phyloP scores from a whole-genome alignment of 2,329 filamentous ascomycete species.

The Diaporthe citrichinensis region DNA sequence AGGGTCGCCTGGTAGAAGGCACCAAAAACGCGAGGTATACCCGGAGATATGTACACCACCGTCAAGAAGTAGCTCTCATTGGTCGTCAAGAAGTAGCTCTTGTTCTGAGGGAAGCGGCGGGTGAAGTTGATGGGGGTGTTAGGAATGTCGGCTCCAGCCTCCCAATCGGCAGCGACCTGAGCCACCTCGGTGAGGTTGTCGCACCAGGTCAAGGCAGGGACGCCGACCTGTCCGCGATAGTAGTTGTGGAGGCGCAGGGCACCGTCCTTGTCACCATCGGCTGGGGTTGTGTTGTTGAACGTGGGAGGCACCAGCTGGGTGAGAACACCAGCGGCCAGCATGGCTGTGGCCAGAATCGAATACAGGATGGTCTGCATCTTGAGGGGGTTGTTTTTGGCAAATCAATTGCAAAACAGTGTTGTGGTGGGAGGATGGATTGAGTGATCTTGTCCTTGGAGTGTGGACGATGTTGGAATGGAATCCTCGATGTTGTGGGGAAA shows the following conservation, averaged over 20 bases:
- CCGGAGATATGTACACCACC: background rate
- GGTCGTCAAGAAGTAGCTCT: background rate
- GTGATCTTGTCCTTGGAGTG: background rate
- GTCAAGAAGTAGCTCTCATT: background rate
- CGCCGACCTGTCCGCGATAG: background rate
- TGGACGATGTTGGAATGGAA: background rate
- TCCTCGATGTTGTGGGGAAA: background rate
- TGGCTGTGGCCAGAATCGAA: background rate
- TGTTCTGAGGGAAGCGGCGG: background rate
- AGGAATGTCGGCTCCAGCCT: constrained; percentile 1
- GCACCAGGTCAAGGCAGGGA: background rate
- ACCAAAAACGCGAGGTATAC: background rate
- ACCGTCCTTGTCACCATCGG: background rate
- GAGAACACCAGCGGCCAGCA: constrained; percentile 11
- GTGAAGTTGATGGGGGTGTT: background rate
- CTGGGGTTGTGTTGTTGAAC: background rate
- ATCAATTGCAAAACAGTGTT: background rate
- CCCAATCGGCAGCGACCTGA: constrained; percentile 1
- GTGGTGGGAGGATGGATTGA: background rate
- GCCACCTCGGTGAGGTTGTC: constrained; percentile 1
- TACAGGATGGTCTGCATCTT: background rate
- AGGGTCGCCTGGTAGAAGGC: background rate
- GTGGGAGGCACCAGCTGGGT: constrained; percentile 3
- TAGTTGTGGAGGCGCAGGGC: constrained; percentile 11
- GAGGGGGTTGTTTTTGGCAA: background rate